Evolutionary conservation across 345 rosid genomes (phyloP).

Genomic region (Sisymbrium irio): DNA sequence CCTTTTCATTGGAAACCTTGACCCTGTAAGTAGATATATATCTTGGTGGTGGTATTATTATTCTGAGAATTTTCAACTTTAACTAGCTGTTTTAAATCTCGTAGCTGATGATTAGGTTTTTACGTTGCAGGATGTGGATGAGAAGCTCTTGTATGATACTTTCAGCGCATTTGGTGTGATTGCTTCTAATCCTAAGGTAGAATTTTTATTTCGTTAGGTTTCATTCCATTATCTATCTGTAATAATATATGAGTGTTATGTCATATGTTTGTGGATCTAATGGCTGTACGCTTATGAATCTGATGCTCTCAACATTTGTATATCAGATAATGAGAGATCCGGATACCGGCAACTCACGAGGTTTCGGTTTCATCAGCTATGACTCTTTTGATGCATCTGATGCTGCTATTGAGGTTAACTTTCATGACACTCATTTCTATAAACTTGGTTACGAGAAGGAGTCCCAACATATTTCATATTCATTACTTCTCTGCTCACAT

Average conservation of each 20-base stretch:
- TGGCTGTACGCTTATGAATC: not conserved
- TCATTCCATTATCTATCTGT: not conserved
- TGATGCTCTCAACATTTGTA: slow-evolving; percentile 8
- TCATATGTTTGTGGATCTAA: not conserved
- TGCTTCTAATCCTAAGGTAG: slow-evolving; percentile 95
- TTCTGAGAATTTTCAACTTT: not conserved
- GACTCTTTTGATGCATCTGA: slow-evolving; percentile 99
- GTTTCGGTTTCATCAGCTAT: slow-evolving; percentile 97
- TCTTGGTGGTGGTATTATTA: not conserved
- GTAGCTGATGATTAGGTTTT: not conserved
- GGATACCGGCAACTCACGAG: slow-evolving; percentile 94
- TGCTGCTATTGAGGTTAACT: slow-evolving; percentile 90
- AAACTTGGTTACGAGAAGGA: not conserved
- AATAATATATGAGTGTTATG: not conserved
- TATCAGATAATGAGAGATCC: slow-evolving; percentile 97
- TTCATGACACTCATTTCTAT: not conserved
- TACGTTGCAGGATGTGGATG: slow-evolving; percentile 87
- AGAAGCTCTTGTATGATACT: slow-evolving; percentile 92
- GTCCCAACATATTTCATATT: not conserved
- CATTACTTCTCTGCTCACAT: not conserved
- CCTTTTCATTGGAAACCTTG: slow-evolving; percentile 96
- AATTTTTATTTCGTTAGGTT: not conserved
- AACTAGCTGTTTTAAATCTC: too few relatives aligned
- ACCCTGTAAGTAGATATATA: slow-evolving; percentile 58
- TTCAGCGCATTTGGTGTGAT: slow-evolving; percentile 98